A percentile compares a stretch with the other conserved stretches of the same genome.
Conservation (phyloP, 176 grass and related monocot genomes). For the Secale cereale region DNA sequence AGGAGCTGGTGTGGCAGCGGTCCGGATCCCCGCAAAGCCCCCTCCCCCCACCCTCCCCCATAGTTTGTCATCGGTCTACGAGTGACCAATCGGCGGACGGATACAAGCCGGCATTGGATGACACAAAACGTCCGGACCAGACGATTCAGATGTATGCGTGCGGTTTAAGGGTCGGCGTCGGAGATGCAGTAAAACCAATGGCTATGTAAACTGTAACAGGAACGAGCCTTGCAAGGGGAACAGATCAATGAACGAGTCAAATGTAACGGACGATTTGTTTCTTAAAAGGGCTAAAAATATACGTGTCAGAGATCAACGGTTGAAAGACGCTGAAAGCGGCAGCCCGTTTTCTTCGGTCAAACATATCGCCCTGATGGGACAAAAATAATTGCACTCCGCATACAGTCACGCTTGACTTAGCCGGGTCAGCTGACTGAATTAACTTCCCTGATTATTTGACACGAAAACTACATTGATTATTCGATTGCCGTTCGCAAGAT, state of each 20-base stretch:
- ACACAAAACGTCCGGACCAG: too few species aligned
- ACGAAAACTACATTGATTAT: neutral
- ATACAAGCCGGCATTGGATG: too few species aligned
- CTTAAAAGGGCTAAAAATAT: neutral
- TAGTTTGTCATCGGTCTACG: too few species aligned
- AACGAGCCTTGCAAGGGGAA: neutral
- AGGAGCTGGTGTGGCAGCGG: too few species aligned
- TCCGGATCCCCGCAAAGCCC: too few species aligned
- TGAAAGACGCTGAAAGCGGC: neutral
- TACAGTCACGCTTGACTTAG: slow-evolving; percentile 26
- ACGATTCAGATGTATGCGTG: too few species aligned
- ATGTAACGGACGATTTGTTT: neutral
- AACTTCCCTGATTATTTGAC: neutral
- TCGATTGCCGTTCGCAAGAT: neutral
- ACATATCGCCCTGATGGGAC: neutral
- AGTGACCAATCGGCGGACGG: too few species aligned
- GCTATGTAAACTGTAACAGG: neutral
- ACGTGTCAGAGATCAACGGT: neutral
- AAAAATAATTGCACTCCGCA: neutral
- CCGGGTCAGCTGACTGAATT: neutral
- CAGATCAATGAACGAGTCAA: neutral
- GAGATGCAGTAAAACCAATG: too few species aligned
- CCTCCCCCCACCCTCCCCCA: too few species aligned
- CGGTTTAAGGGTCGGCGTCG: too few species aligned
- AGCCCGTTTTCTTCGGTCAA: slow-evolving; percentile 16